These are phyloP conservation scores for Chrysochromulina tobinii DNA, from an alignment of 78 protist species.

Conservation along the genomic window DNA sequence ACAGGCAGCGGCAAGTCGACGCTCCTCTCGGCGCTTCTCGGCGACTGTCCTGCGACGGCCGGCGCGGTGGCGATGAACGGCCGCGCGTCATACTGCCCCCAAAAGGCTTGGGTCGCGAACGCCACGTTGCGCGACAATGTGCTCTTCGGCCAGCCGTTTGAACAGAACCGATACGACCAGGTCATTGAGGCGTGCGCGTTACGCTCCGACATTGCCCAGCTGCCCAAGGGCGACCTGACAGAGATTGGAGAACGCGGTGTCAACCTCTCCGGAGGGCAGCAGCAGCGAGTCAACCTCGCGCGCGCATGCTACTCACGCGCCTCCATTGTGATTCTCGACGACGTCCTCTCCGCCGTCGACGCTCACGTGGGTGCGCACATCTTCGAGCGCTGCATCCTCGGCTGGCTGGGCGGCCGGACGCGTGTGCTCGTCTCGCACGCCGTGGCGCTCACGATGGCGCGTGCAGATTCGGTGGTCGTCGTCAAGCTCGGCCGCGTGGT, in stretches of 20 bases:
- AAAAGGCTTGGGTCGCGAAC: constrained; percentile 93
- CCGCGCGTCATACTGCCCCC: constrained; percentile 68
- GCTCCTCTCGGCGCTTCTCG: constrained; percentile 71
- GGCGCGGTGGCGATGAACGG: constrained; percentile 74
- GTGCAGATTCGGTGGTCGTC: neutral
- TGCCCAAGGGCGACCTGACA: constrained; percentile 64
- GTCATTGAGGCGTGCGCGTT: constrained; percentile 64
- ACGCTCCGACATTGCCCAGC: constrained; percentile 62
- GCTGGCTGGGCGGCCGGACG: neutral
- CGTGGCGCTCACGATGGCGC: too few species aligned
- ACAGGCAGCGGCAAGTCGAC: constrained; percentile 73
- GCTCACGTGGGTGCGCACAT: constrained; percentile 13
- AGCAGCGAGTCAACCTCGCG: constrained; percentile 89
- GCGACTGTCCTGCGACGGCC: constrained; percentile 55
- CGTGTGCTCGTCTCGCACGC: too few species aligned
- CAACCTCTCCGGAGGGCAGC: constrained; percentile 97
- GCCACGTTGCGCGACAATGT: constrained; percentile 91
- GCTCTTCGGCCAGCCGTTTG: constrained; percentile 79
- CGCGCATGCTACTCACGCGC: constrained; percentile 70
- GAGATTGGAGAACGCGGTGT: constrained; percentile 98
- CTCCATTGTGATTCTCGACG: constrained; percentile 75
- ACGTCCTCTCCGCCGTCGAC: constrained; percentile 62
- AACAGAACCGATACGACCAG: neutral
- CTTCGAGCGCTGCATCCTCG: neutral
- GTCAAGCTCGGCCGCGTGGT: neutral